A percentile compares a stretch with the other conserved stretches of the same genome.
These are phyloP conservation scores for Pichia sp. DNA, from an alignment of 1,139 yeast species.

Conservation along the genomic window DNA sequence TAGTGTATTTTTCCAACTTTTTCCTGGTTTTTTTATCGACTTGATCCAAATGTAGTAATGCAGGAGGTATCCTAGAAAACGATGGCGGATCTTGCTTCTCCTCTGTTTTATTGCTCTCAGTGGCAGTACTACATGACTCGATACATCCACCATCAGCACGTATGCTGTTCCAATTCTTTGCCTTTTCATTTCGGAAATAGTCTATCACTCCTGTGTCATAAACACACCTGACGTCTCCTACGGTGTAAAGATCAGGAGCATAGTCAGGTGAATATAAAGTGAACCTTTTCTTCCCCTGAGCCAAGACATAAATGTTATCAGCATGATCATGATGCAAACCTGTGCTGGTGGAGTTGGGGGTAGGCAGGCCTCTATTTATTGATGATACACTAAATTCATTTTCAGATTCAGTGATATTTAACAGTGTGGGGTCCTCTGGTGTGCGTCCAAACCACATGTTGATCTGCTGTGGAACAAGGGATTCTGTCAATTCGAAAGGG, in stretches of 20 bases:
- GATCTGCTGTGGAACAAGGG: constrained; percentile 61
- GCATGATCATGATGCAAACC: constrained; percentile 84
- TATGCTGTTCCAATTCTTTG: constrained; percentile 56
- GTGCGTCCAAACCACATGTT: constrained; percentile 64
- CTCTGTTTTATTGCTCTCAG: constrained; percentile 15
- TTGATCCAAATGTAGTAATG: constrained; percentile 55
- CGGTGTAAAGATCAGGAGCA: constrained; percentile 53
- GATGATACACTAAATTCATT: not conserved
- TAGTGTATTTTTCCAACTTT: constrained; percentile 34
- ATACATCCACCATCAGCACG: constrained; percentile 51
- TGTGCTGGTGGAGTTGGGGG: constrained; percentile 52
- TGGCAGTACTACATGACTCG: not conserved
- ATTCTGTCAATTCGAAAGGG: constrained; percentile 39
- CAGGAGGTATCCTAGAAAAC: constrained; percentile 59
- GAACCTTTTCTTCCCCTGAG: constrained; percentile 60
- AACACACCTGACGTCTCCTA: constrained; percentile 50
- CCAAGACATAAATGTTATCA: constrained; percentile 60
- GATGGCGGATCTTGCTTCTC: constrained; percentile 57
- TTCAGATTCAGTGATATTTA: not conserved
- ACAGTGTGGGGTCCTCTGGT: constrained; percentile 5
- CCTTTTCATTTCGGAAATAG: constrained; percentile 46
- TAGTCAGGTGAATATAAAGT: constrained; percentile 61
- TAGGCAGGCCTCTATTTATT: constrained; percentile 50
- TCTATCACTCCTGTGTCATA: constrained; percentile 64
- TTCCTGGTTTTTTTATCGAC: constrained; percentile 32